These are phyloP conservation scores for Hypholoma fasciculare DNA, from an alignment of 768 basidiomycete species.

Conservation along the genomic window DNA sequence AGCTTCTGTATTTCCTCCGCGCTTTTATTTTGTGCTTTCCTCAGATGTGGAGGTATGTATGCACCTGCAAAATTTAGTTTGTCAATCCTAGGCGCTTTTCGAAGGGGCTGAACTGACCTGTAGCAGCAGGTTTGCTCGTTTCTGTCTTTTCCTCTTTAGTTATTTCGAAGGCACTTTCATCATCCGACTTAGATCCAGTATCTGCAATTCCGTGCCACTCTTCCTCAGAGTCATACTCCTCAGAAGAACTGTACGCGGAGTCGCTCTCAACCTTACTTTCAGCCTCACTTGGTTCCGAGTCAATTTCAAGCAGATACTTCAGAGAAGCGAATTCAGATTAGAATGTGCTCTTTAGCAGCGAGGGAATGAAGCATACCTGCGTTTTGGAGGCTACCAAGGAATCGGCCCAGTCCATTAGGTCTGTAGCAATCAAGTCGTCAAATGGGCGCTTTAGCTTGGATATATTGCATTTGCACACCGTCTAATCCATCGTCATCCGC, in stretches of 20 bases:
- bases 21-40: slow-evolving; percentile 35
- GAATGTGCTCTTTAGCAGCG: neutral
- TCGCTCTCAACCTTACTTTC: slow-evolving; percentile 12
- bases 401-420: slow-evolving; percentile 55
- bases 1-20: slow-evolving; percentile 55
- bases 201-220: slow-evolving; percentile 35
- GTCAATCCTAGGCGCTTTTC: neutral
- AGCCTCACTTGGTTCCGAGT: neutral
- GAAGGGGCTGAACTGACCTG: slow-evolving; percentile 9
- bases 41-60: slow-evolving; percentile 85
- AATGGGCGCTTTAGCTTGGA: neutral
- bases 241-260: slow-evolving; percentile 10
- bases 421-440: slow-evolving; percentile 25
- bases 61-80: slow-evolving; percentile 30
- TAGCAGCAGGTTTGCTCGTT: slow-evolving; percentile 4
- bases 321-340: neutral
- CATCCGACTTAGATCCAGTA: neutral
- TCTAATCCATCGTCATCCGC: slow-evolving; percentile 80
- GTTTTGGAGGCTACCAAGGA: slow-evolving; percentile 26
- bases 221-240: slow-evolving; percentile 27
- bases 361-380: slow-evolving; percentile 6
- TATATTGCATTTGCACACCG: slow-evolving; percentile 46
- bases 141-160: slow-evolving; percentile 7
- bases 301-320: neutral
- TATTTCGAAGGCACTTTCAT: slow-evolving; percentile 2